Evolutionary conservation across 2,329 filamentous ascomycete genomes (phyloP).

Genomic region (Anisogramma anomala): DNA sequence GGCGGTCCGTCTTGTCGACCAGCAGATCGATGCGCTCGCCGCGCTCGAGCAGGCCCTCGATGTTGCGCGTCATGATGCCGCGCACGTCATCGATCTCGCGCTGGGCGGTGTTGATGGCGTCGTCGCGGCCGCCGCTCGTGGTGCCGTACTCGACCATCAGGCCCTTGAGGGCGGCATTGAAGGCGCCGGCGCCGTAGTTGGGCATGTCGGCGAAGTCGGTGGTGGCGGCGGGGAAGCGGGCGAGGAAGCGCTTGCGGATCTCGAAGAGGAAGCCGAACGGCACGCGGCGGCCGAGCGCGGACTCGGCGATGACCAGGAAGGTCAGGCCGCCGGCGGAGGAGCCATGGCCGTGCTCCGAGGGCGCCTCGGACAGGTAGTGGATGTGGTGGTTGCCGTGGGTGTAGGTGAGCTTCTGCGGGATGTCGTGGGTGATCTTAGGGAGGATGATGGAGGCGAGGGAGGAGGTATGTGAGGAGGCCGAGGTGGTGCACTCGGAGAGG

Average conservation of each 20-base stretch:
- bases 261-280: slow-evolving; percentile 88
- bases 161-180: slow-evolving; percentile 66
- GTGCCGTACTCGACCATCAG: slow-evolving; percentile 80
- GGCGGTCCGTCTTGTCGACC: slow-evolving; percentile 89
- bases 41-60: slow-evolving; percentile 76
- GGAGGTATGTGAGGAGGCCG: slow-evolving; percentile 69
- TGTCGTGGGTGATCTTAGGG: slow-evolving; percentile 77
- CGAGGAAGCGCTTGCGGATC: slow-evolving; percentile 77
- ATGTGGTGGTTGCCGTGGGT: slow-evolving; percentile 86
- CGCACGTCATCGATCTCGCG: slow-evolving; percentile 85
- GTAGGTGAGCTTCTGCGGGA: slow-evolving; percentile 82
- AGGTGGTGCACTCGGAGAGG: slow-evolving; percentile 81
- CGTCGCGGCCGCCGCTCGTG: slow-evolving; percentile 60
- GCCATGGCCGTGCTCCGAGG: slow-evolving; percentile 46
- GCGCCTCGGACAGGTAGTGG: slow-evolving; percentile 84
- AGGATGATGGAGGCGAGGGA: slow-evolving; percentile 88
- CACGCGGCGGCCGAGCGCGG: slow-evolving; percentile 71
- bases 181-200: slow-evolving; percentile 79
- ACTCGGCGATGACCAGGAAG: slow-evolving; percentile 80
- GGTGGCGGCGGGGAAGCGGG: slow-evolving; percentile 49
- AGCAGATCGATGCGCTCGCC: slow-evolving; percentile 88
- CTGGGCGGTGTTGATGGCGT: slow-evolving; percentile 74
- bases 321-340: slow-evolving; percentile 69
- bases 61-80: slow-evolving; percentile 92
- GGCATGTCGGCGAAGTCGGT: slow-evolving; percentile 70